Percentiles rank a stretch among this genome's conserved stretches.
These are phyloP conservation scores for Tremella yokohamensis DNA, from an alignment of 768 basidiomycete species.

Conservation along the genomic window DNA sequence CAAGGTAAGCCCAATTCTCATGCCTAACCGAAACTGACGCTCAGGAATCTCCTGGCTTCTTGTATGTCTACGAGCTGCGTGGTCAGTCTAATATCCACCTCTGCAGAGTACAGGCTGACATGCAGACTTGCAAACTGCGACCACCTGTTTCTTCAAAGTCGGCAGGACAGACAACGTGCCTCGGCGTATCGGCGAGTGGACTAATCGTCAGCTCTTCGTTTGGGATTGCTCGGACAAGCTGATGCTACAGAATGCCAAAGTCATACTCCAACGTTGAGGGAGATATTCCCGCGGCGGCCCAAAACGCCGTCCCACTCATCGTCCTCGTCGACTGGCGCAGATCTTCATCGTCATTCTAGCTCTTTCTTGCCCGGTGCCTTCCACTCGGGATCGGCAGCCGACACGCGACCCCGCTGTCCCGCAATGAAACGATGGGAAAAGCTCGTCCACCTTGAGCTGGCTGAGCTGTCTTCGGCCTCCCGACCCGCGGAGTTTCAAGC, in stretches of 20 bases:
- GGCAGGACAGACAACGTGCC: conserved; percentile 50
- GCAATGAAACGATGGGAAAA: conserved; percentile 44
- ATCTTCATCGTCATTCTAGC: conserved; percentile 1
- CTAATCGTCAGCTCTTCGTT: conserved; percentile 31
- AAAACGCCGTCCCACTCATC: neutral
- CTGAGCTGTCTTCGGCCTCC: conserved; percentile 21
- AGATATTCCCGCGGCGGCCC: conserved; percentile 41
- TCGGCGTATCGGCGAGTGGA: conserved; percentile 47
- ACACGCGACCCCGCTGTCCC: conserved; percentile 4
- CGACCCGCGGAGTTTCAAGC: conserved; percentile 14
- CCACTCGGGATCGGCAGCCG: conserved; percentile 6
- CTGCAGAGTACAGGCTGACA: neutral
- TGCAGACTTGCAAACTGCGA: conserved; percentile 42
- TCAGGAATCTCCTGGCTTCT: conserved; percentile 45
- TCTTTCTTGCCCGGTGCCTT: conserved; percentile 37
- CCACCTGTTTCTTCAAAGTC: conserved; percentile 43
- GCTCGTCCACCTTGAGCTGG: conserved; percentile 49
- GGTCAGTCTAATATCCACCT: conserved; percentile 17
- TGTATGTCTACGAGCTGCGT: conserved; percentile 49
- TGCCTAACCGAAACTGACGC: neutral
- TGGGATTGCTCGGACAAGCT: neutral
- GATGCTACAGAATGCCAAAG: conserved; percentile 36
- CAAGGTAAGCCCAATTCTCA: conserved; percentile 28
- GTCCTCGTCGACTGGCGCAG: conserved; percentile 10
- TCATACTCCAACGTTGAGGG: conserved; percentile 43